Evolutionary conservation across 495 filamentous ascomycete species (phyloP).

Genomic region (Lophiotrema nucula): DNA sequence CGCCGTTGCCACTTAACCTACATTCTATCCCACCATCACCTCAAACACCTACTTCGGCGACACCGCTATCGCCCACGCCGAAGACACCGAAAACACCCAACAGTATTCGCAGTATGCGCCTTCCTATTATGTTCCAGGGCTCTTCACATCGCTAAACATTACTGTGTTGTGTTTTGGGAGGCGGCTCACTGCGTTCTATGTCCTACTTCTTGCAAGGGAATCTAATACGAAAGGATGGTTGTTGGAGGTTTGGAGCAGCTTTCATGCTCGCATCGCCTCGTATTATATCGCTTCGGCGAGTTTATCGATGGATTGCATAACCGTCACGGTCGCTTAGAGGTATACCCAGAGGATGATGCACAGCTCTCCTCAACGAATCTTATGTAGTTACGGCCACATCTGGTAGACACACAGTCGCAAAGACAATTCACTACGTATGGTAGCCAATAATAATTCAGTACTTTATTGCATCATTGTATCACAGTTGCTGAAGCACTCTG

Average conservation of each 20-base stretch:
- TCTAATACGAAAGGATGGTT: background rate
- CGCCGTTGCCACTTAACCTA: slow-evolving; percentile 5
- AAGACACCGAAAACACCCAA: slow-evolving; percentile 5
- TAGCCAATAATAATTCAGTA: too few species aligned
- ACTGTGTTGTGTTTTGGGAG: background rate
- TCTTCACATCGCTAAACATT: background rate
- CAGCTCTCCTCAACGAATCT: background rate
- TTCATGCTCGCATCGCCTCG: too few species aligned
- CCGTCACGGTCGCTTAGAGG: too few species aligned
- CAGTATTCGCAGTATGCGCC: slow-evolving; percentile 10
- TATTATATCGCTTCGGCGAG: too few species aligned
- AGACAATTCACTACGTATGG: background rate
- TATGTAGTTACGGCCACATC: too few species aligned
- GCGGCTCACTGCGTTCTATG: background rate
- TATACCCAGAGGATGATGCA: background rate
- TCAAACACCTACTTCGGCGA: too few species aligned
- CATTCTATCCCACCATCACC: background rate
- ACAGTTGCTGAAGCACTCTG: too few species aligned
- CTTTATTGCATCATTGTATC: too few species aligned
- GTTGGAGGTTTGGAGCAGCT: too few species aligned
- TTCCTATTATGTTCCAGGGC: slow-evolving; percentile 14
- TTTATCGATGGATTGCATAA: too few species aligned
- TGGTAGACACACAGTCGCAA: too few species aligned
- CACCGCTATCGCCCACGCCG: slow-evolving; percentile 1
- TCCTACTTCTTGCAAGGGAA: background rate